Evolutionary conservation across 208 protist genomes (phyloP).

Genomic region (Tritrichomonas foetus): DNA sequence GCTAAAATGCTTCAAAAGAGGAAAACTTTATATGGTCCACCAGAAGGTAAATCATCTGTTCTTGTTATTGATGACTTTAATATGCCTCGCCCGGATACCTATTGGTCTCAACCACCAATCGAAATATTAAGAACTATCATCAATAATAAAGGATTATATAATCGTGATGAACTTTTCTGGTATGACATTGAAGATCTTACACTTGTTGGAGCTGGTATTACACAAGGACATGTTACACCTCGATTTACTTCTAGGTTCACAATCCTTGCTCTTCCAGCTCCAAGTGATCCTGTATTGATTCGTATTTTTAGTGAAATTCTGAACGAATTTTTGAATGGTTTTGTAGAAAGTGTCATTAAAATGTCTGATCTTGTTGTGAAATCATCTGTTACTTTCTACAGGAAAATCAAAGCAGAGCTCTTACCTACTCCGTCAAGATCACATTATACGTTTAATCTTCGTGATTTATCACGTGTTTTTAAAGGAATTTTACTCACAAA

Average conservation of each 20-base stretch:
- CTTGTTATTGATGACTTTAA: constrained; percentile 94
- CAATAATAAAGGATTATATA: constrained; percentile 88
- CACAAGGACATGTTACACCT: constrained; percentile 69
- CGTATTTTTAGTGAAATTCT: constrained; percentile 65
- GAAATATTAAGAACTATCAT: constrained; percentile 91
- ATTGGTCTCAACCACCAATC: constrained; percentile 87
- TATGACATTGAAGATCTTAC: constrained; percentile 76
- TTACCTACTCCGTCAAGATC: constrained; percentile 62
- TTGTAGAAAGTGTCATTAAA: constrained; percentile 46
- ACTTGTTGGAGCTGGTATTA: constrained; percentile 60
- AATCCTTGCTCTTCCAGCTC: constrained; percentile 54
- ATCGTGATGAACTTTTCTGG: constrained; percentile 83
- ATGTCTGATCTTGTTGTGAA: constrained; percentile 51
- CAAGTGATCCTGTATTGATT: constrained; percentile 47
- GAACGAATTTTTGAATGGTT: constrained; percentile 49
- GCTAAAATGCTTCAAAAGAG: constrained; percentile 72
- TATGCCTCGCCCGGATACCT: constrained; percentile 87
- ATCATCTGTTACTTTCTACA: constrained; percentile 57
- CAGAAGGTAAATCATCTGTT: constrained; percentile 74
- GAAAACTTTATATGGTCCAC: constrained; percentile 84
- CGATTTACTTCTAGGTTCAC: constrained; percentile 94
- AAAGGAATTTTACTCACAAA: constrained; percentile 35
- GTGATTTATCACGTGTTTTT: constrained; percentile 61
- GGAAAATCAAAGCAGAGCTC: constrained; percentile 51
- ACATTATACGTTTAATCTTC: constrained; percentile 67